phyloP scores from a whole-genome alignment of 129 eudicot species.

The Chrysanthemum makinoi region DNA sequence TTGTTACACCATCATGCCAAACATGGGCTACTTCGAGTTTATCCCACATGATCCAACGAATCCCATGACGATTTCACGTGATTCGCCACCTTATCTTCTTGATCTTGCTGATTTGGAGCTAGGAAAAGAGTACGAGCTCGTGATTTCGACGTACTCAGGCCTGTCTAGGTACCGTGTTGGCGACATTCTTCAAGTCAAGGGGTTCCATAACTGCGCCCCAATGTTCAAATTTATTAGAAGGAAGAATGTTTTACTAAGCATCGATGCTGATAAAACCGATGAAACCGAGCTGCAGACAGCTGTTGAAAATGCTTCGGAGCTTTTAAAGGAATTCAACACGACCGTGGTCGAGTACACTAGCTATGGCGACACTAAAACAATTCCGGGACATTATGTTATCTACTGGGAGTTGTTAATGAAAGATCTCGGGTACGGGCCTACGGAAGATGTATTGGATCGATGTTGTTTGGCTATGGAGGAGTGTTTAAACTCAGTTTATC shows the following conservation, averaged over 20 bases:
- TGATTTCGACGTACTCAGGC: constrained; percentile 78
- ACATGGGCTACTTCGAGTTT: constrained; percentile 88
- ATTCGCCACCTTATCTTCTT: constrained; percentile 50
- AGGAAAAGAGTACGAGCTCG: constrained; percentile 85
- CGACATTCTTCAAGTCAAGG: constrained; percentile 37
- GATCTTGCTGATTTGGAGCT: constrained; percentile 74
- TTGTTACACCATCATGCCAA: constrained; percentile 81
- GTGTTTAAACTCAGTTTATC: constrained; percentile 70
- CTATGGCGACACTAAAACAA: too few relatives aligned
- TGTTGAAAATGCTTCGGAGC: too few relatives aligned
- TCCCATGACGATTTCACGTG: constrained; percentile 34
- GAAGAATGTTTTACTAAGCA: constrained; percentile 34
- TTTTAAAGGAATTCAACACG: too few relatives aligned
- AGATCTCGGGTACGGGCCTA: constrained; percentile 43
- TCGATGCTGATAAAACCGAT: constrained; percentile 45
- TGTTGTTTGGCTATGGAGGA: constrained; percentile 84
- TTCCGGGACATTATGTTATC: too few relatives aligned
- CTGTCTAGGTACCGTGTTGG: constrained; percentile 83
- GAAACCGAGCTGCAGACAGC: constrained; percentile 29
- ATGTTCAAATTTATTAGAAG: too few relatives aligned
- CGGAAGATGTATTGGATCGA: constrained; percentile 32
- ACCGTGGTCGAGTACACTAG: too few relatives aligned
- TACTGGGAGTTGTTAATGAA: constrained; percentile 24
- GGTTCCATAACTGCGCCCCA: too few relatives aligned
- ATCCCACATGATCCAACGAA: constrained; percentile 63